Evolutionary conservation across 2,329 filamentous ascomycete species (phyloP).

Genomic region (Diplodia corticola): DNA sequence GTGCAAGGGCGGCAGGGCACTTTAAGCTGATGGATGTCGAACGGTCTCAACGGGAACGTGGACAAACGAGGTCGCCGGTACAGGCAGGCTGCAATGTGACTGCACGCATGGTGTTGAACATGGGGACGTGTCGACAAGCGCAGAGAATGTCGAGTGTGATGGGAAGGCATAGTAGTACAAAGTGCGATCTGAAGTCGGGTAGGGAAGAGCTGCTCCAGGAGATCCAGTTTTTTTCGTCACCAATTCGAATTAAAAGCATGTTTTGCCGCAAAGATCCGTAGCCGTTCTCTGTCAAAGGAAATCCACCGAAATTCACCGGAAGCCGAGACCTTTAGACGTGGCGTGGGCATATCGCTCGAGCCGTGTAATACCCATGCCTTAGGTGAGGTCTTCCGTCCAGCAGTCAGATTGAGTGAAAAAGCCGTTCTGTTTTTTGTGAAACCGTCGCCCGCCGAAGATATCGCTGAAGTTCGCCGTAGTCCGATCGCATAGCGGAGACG

Average conservation of each 20-base stretch:
- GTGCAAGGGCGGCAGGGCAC: not conserved
- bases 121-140: conserved; percentile 20
- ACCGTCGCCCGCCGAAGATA: conserved; percentile 19
- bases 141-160: conserved; percentile 25
- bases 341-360: conserved; percentile 17
- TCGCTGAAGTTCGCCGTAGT: conserved; percentile 21
- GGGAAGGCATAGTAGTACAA: conserved; percentile 47
- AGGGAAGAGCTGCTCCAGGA: conserved; percentile 22
- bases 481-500: conserved; percentile 12
- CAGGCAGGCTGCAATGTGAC: conserved; percentile 9
- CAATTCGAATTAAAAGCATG: conserved; percentile 24
- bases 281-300: conserved; percentile 36
- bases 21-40: conserved; percentile 10
- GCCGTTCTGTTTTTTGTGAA: conserved; percentile 19
- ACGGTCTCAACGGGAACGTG: not conserved
- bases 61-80: conserved; percentile 11
- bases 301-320: conserved; percentile 35
- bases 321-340: conserved; percentile 22
- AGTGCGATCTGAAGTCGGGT: conserved; percentile 31
- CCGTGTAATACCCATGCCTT: conserved; percentile 22
- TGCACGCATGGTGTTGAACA: conserved; percentile 21
- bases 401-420: conserved; percentile 19
- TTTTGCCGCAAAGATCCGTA: conserved; percentile 23
- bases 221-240: conserved; percentile 24
- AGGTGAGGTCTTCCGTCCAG: conserved; percentile 19